Conservation (phyloP, 129 eudicot species). For the Apium graveolens region DNA sequence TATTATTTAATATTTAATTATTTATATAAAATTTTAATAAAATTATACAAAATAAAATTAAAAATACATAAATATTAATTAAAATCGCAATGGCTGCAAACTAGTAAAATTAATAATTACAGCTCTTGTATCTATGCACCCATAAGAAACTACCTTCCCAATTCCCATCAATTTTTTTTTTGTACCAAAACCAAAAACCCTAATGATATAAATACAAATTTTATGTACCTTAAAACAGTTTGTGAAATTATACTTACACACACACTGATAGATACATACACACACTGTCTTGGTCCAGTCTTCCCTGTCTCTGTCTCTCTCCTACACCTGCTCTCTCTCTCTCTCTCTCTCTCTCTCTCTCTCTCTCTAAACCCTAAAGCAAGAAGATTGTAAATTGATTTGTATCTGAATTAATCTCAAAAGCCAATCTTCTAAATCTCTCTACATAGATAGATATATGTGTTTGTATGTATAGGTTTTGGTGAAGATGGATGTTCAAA, state of each 20-base stretch:
- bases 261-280: neutral
- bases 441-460: neutral
- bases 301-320: neutral
- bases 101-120: too few relatives aligned
- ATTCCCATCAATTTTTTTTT: conserved; percentile 9
- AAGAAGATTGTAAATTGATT: conserved; percentile 4
- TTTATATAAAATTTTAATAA: too few relatives aligned
- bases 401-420: neutral
- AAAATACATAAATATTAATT: too few relatives aligned
- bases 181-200: conserved; percentile 38
- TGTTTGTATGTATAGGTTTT: neutral
- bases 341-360: conserved; percentile 14
- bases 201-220: conserved; percentile 33
- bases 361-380: conserved; percentile 41
- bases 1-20: too few relatives aligned
- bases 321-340: neutral
- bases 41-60: too few relatives aligned
- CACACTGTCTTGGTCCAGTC: conserved; percentile 1
- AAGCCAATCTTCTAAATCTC: neutral
- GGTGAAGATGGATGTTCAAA: conserved; percentile 65
- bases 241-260: neutral
- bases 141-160: neutral
- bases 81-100: too few relatives aligned
- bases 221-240: neutral
- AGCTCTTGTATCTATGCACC: neutral